These are phyloP conservation scores for Oxyria digyna DNA, from an alignment of 148 eudicot species.

Conservation along the genomic window DNA sequence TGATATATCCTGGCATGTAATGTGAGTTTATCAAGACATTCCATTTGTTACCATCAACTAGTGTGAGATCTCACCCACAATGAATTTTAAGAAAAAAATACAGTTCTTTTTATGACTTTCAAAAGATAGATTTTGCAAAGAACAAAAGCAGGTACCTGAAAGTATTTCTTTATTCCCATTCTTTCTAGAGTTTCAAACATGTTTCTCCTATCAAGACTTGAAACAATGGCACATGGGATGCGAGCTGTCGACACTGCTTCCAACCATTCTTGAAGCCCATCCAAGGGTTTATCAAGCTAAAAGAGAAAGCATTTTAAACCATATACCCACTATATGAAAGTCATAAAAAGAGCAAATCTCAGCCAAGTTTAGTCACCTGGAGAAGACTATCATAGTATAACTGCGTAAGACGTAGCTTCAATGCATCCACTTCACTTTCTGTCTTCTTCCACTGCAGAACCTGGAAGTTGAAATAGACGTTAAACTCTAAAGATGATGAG, in stretches of 20 bases:
- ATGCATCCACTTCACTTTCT: slow-evolving; percentile 38
- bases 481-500: not conserved
- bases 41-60: not conserved
- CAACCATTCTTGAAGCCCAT: slow-evolving; percentile 85
- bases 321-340: not conserved
- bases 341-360: not conserved
- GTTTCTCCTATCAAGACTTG: slow-evolving; percentile 63
- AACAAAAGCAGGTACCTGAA: slow-evolving; percentile 42
- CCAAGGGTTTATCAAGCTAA: slow-evolving; percentile 73
- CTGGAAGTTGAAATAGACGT: slow-evolving; percentile 23
- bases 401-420: slow-evolving; percentile 65
- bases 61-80: not conserved
- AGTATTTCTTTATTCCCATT: slow-evolving; percentile 72
- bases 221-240: slow-evolving; percentile 94
- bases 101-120: not conserved
- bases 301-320: slow-evolving; percentile 7
- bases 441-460: slow-evolving; percentile 50
- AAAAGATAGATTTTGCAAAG: not conserved
- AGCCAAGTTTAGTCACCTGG: slow-evolving; percentile 27
- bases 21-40: not conserved
- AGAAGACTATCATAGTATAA: slow-evolving; percentile 64
- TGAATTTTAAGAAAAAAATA: not conserved
- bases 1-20: not conserved
- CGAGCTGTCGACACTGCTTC: slow-evolving; percentile 76
- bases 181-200: slow-evolving; percentile 64